A percentile compares a stretch with the other conserved stretches of the same genome.
phyloP scores from a whole-genome alignment of 1,284 basidiomycete genomes.

The Fomitiporia mediterranea region DNA sequence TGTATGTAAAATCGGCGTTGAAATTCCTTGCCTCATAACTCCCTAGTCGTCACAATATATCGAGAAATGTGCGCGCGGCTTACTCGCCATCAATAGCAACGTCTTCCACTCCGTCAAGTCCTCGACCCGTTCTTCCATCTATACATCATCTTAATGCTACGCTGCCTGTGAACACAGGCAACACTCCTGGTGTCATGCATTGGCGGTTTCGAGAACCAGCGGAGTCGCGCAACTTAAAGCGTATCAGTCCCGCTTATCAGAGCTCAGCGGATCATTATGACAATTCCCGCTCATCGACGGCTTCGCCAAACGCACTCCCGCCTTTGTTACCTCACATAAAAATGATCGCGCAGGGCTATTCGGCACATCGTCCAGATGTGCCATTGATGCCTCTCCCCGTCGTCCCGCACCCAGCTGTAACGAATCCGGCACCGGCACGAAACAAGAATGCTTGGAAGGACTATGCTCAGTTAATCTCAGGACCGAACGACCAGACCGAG shows the following conservation, averaged over 20 bases:
- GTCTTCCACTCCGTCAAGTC: constrained; percentile 13
- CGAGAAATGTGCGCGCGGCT: neutral
- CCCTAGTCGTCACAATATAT: neutral
- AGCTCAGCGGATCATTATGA: constrained; percentile 9
- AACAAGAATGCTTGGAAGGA: constrained; percentile 21
- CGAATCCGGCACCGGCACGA: constrained; percentile 24
- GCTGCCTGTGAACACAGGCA: constrained; percentile 5
- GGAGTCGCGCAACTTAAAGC: neutral
- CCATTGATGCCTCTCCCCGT: constrained; percentile 18
- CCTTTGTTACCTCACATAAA: constrained; percentile 10
- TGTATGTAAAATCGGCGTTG: neutral
- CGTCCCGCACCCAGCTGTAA: constrained; percentile 32
- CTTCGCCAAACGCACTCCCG: constrained; percentile 5
- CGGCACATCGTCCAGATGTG: neutral
- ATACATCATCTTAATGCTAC: constrained; percentile 11
- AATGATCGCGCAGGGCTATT: constrained; percentile 9
- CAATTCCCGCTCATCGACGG: neutral
- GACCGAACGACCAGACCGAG: constrained; percentile 14
- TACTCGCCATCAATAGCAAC: constrained; percentile 13
- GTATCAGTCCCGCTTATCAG: neutral
- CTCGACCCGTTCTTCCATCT: constrained; percentile 12
- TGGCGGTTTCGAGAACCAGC: constrained; percentile 7
- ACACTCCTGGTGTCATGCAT: constrained; percentile 6
- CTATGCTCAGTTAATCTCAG: constrained; percentile 5
- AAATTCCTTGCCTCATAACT: neutral